Evolutionary conservation across 768 basidiomycete species (phyloP).

Genomic region (Xerocomellus intermedius): DNA sequence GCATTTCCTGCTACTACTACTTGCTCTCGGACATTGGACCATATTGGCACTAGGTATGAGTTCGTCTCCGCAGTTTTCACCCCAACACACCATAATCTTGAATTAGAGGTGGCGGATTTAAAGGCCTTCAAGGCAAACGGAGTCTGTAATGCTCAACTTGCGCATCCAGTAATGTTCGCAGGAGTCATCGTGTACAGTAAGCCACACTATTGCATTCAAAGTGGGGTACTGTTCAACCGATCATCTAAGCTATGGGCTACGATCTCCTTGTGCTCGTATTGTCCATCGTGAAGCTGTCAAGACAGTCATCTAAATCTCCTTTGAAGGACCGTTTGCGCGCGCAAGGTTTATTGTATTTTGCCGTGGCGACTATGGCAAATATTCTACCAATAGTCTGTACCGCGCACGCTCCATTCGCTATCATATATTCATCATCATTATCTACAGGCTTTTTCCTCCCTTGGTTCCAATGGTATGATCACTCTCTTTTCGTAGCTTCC

Average conservation of each 20-base stretch:
- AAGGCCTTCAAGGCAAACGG: not conserved
- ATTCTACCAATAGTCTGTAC: constrained; percentile 9
- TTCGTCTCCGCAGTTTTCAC: not conserved
- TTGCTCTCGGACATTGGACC: constrained; percentile 28
- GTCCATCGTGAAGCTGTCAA: constrained; percentile 14
- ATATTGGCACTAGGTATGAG: constrained; percentile 13
- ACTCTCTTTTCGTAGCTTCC: not conserved
- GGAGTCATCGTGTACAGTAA: constrained; percentile 18
- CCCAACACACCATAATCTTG: not conserved
- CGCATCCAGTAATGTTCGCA: not conserved
- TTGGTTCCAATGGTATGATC: constrained; percentile 3
- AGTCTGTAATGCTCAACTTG: not conserved
- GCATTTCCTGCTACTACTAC: constrained; percentile 8
- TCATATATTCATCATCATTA: not conserved
- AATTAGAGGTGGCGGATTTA: constrained; percentile 7
- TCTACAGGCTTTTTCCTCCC: constrained; percentile 10
- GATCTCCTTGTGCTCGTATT: constrained; percentile 21
- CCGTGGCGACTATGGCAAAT: constrained; percentile 8
- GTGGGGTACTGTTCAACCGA: not conserved
- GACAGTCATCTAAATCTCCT: constrained; percentile 5
- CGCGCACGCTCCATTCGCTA: fast-evolving
- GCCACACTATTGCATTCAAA: not conserved
- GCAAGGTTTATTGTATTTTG: constrained; percentile 21
- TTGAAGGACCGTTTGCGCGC: constrained; percentile 10
- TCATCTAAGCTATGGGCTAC: constrained; percentile 15